Percentiles rank a stretch among this genome's conserved stretches.
phyloP scores from a whole-genome alignment of 176 grass and related monocot genomes.

The Aegilops speltoides region DNA sequence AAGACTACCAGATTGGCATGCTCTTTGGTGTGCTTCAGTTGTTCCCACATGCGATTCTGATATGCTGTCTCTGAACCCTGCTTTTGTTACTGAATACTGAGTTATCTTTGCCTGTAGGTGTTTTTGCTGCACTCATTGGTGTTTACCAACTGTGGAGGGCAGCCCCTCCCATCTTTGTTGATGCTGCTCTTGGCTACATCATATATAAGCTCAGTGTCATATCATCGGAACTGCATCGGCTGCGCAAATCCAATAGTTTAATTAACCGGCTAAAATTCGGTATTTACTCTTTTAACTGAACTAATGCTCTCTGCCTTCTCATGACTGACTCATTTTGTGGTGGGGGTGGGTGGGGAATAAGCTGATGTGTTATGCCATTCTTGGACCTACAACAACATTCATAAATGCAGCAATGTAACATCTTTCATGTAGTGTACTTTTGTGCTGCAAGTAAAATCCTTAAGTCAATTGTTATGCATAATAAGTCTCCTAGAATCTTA shows the following conservation, averaged over 20 bases:
- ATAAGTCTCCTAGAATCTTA: not conserved
- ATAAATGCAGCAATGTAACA: not conserved
- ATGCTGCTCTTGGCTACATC: slow-evolving; percentile 3
- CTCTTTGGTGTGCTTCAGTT: not conserved
- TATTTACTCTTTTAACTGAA: not conserved
- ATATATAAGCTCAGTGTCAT: not conserved
- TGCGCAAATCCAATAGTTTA: not conserved
- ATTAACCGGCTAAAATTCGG: not conserved
- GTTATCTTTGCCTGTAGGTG: not conserved
- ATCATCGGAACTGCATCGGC: not conserved
- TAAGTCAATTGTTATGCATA: not conserved
- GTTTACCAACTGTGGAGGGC: slow-evolving; percentile 1
- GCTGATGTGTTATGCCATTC: not conserved
- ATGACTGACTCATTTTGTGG: not conserved
- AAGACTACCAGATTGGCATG: slow-evolving; percentile 6
- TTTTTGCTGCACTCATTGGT: not conserved
- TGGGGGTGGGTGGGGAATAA: not conserved
- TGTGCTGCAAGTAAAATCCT: not conserved
- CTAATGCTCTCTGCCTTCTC: not conserved
- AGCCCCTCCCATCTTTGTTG: not conserved
- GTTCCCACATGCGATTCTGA: not conserved
- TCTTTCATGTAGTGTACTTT: not conserved
- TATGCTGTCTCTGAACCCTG: not conserved
- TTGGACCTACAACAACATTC: not conserved
- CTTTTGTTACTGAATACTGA: not conserved